phyloP scores from a whole-genome alignment of 2,329 filamentous ascomycete species.

The Calonectria ilicicola region DNA sequence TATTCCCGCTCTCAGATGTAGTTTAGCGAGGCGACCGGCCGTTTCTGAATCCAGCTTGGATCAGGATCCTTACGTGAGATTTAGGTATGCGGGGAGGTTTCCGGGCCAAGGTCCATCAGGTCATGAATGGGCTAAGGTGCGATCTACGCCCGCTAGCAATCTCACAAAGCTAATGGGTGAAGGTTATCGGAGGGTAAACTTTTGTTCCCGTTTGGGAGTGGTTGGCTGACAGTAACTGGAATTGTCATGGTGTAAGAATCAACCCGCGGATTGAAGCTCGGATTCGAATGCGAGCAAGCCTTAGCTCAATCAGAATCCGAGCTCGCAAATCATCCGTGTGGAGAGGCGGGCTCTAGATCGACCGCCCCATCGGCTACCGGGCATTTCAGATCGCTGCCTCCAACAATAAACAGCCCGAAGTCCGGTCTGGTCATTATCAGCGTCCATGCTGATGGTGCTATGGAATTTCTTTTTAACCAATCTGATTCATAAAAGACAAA shows the following conservation, averaged over 20 bases:
- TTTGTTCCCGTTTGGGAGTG: background rate
- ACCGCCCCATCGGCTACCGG: background rate
- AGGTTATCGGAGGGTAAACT: background rate
- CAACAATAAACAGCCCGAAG: slow-evolving; percentile 15
- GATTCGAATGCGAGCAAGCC: background rate
- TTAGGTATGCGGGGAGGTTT: background rate
- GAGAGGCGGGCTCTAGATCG: background rate
- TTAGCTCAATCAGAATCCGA: background rate
- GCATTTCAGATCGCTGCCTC: background rate
- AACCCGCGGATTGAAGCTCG: background rate
- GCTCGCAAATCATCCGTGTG: background rate
- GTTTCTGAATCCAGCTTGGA: background rate
- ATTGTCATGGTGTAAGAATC: background rate
- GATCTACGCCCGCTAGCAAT: background rate
- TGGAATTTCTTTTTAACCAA: background rate
- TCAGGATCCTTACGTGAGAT: background rate
- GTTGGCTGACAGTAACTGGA: background rate
- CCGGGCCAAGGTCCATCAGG: background rate
- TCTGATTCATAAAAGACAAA: too few relatives aligned
- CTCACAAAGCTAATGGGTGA: background rate
- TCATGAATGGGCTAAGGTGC: background rate
- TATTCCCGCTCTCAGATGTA: background rate
- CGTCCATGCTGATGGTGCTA: slow-evolving; percentile 6
- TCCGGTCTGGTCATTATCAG: background rate
- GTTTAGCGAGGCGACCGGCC: background rate